phyloP scores from a whole-genome alignment of 1,284 basidiomycete species.

The Abortiporus biennis region DNA sequence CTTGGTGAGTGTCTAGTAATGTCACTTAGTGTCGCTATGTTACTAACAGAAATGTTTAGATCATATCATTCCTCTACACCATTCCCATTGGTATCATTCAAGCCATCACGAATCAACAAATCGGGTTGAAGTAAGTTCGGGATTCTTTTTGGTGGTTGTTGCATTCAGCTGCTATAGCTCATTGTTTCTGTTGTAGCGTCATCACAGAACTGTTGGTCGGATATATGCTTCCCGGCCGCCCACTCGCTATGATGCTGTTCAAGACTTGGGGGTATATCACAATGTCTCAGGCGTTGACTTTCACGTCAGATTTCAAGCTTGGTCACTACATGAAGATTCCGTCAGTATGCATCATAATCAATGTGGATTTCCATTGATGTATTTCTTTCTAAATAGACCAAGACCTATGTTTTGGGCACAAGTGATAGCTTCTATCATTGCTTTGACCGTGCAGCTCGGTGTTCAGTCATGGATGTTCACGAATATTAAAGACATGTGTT shows the following conservation, averaged over 20 bases:
- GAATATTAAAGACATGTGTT: constrained; percentile 39
- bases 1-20: constrained; percentile 27
- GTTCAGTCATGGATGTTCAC: constrained; percentile 41
- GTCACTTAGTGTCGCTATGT: constrained; percentile 22
- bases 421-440: constrained; percentile 37
- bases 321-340: constrained; percentile 44
- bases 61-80: constrained; percentile 34
- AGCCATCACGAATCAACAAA: constrained; percentile 38
- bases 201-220: constrained; percentile 43
- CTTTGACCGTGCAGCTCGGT: constrained; percentile 33
- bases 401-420: constrained; percentile 41
- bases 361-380: not conserved
- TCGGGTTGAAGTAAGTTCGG: constrained; percentile 28
- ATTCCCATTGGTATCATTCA: constrained; percentile 53
- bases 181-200: constrained; percentile 22
- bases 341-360: not conserved
- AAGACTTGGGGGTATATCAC: constrained; percentile 43
- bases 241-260: constrained; percentile 55
- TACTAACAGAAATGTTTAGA: constrained; percentile 11
- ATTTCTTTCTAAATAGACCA: constrained; percentile 14
- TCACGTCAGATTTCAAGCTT: constrained; percentile 41
- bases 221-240: constrained; percentile 39
- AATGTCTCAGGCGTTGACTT: constrained; percentile 37
- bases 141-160: constrained; percentile 1
- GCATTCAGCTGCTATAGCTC: constrained; percentile 9